phyloP scores from a whole-genome alignment of 371 early-diverging fungal species.

The Coemansia sp. region DNA sequence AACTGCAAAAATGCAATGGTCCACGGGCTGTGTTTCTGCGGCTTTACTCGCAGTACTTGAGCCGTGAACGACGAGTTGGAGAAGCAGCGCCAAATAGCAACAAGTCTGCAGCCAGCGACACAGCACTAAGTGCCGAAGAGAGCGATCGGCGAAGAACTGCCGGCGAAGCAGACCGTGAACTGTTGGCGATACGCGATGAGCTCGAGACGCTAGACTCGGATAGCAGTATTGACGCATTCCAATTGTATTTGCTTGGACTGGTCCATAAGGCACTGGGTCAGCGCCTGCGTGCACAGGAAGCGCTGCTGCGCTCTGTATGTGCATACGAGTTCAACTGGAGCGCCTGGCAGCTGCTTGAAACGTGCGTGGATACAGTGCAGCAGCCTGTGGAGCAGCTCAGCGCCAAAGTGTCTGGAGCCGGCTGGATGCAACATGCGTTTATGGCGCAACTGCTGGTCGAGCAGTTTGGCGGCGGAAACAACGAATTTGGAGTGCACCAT shows the following conservation, averaged over 20 bases:
- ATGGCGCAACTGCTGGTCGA: slow-evolving; percentile 58
- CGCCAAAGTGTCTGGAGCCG: slow-evolving; percentile 21
- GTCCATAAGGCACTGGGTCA: slow-evolving; percentile 29
- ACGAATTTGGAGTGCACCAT: slow-evolving; percentile 46
- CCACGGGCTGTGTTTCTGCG: slow-evolving; percentile 63
- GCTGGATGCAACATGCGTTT: slow-evolving; percentile 64
- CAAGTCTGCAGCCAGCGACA: not conserved
- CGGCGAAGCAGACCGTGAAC: slow-evolving; percentile 8
- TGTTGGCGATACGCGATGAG: slow-evolving; percentile 28
- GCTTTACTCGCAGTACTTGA: slow-evolving; percentile 61
- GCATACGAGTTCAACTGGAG: slow-evolving; percentile 84
- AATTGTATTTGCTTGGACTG: slow-evolving; percentile 62
- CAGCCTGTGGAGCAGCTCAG: slow-evolving; percentile 52
- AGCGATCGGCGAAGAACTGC: slow-evolving; percentile 5
- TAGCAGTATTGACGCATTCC: slow-evolving; percentile 63
- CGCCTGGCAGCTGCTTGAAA: slow-evolving; percentile 80
- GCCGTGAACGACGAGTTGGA: slow-evolving; percentile 22
- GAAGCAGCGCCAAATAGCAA: slow-evolving; percentile 9
- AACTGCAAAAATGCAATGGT: slow-evolving; percentile 55
- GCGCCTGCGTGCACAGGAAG: slow-evolving; percentile 56
- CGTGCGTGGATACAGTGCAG: slow-evolving; percentile 54
- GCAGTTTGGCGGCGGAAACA: slow-evolving; percentile 53
- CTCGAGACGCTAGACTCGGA: slow-evolving; percentile 24
- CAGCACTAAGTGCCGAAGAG: slow-evolving; percentile 10
- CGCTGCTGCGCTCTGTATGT: slow-evolving; percentile 64